These are phyloP conservation scores for Camellia sinensis DNA, from an alignment of 148 eudicot genomes.

Conservation along the genomic window DNA sequence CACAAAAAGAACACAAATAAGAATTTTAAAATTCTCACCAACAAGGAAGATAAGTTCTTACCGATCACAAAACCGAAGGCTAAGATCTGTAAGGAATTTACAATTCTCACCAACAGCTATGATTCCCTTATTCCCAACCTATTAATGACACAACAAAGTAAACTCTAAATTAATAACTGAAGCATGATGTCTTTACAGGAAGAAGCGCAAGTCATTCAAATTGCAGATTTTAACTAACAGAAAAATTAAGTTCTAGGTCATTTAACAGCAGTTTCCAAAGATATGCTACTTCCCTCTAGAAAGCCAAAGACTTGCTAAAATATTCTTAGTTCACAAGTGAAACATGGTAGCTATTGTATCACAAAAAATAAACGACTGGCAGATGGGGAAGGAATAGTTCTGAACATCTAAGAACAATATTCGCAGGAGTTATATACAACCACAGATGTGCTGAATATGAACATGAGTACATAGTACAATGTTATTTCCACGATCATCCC, in stretches of 20 bases:
- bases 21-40: background rate
- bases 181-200: background rate
- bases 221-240: background rate
- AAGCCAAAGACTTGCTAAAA: background rate
- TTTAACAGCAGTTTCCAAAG: background rate
- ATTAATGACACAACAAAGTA: constrained; percentile 14
- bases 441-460: background rate
- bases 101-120: constrained; percentile 76
- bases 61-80: constrained; percentile 84
- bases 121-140: constrained; percentile 77
- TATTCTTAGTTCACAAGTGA: background rate
- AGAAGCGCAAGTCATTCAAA: background rate
- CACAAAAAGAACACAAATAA: constrained; percentile 5
- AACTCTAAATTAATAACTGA: background rate
- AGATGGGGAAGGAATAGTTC: background rate
- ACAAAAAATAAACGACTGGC: background rate
- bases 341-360: background rate
- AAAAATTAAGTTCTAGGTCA: background rate
- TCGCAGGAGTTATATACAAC: background rate
- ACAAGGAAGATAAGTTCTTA: constrained; percentile 21
- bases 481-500: background rate
- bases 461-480: background rate
- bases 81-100: constrained; percentile 66
- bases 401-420: background rate
- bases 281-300: background rate